phyloP scores from a whole-genome alignment of 2,329 filamentous ascomycete species.

The Xylariales sp. region DNA sequence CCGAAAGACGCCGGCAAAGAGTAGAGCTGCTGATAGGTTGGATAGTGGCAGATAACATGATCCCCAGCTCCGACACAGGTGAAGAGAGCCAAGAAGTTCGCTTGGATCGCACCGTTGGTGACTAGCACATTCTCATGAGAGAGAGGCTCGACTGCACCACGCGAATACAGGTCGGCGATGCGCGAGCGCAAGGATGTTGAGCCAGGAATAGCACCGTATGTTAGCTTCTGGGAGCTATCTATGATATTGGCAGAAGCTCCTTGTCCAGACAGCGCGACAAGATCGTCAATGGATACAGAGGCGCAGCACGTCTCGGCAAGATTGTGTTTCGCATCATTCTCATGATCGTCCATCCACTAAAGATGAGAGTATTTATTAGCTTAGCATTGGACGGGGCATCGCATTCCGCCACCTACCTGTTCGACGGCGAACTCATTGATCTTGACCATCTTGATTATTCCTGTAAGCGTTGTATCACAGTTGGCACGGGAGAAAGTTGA shows the following conservation, averaged over 20 bases:
- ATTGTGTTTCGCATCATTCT: background rate
- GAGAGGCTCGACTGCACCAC: no score
- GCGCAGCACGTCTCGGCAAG: background rate
- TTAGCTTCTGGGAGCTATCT: background rate
- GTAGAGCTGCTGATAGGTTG: conserved; percentile 1
- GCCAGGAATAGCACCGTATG: background rate
- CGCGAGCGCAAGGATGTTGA: background rate
- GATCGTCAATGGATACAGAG: background rate
- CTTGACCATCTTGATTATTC: no score
- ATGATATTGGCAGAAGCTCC: background rate
- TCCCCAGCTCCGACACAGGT: background rate
- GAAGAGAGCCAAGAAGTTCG: background rate
- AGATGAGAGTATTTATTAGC: no score
- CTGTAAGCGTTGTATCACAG: no score
- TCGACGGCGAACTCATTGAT: no score
- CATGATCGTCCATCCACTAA: conserved; percentile 1
- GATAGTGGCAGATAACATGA: background rate
- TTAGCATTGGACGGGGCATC: no score
- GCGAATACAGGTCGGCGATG: background rate
- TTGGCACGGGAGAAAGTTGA: no score
- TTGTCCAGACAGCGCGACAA: no score
- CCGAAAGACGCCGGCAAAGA: background rate
- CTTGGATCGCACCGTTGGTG: background rate
- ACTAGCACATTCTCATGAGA: background rate
- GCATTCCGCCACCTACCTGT: no score